phyloP scores from a whole-genome alignment of 768 basidiomycete genomes.

The Lactarius evosmus region DNA sequence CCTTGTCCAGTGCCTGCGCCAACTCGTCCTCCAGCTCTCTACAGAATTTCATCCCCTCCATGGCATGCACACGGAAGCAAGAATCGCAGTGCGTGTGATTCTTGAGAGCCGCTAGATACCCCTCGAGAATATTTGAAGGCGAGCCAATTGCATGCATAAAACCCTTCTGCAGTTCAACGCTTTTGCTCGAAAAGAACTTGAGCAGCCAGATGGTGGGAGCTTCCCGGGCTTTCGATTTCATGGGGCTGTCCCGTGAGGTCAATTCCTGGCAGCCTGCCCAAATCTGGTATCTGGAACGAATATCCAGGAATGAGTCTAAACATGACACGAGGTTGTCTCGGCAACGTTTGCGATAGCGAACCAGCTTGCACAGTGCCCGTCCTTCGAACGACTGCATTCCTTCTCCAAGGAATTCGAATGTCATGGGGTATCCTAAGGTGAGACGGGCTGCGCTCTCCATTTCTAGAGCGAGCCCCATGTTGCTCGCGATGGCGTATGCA shows the following conservation, averaged over 20 bases:
- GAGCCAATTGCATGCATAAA: not conserved
- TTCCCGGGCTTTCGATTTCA: too few relatives aligned
- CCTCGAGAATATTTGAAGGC: not conserved
- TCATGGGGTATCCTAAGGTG: not conserved
- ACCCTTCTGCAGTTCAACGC: not conserved
- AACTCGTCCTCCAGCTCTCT: conserved; percentile 2
- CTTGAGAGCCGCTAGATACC: not conserved
- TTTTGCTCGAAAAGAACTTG: not conserved
- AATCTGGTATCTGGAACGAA: not conserved
- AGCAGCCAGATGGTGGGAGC: not conserved
- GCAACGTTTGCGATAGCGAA: not conserved
- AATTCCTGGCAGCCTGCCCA: not conserved
- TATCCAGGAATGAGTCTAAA: not conserved
- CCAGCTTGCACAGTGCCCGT: not conserved
- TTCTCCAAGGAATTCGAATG: not conserved
- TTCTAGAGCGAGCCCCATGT: not conserved
- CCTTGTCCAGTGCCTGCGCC: not conserved
- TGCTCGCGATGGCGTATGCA: not conserved
- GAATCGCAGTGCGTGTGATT: not conserved
- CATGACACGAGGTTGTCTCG: not conserved
- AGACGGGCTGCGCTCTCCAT: too few relatives aligned
- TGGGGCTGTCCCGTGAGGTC: too few relatives aligned
- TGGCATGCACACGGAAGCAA: not conserved
- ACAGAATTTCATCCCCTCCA: not conserved
- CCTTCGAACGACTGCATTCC: not conserved